A percentile compares a stretch with the other conserved stretches of the same genome.
phyloP scores from a whole-genome alignment of 495 filamentous ascomycete species.

The Friedmanniomyces simplex region DNA sequence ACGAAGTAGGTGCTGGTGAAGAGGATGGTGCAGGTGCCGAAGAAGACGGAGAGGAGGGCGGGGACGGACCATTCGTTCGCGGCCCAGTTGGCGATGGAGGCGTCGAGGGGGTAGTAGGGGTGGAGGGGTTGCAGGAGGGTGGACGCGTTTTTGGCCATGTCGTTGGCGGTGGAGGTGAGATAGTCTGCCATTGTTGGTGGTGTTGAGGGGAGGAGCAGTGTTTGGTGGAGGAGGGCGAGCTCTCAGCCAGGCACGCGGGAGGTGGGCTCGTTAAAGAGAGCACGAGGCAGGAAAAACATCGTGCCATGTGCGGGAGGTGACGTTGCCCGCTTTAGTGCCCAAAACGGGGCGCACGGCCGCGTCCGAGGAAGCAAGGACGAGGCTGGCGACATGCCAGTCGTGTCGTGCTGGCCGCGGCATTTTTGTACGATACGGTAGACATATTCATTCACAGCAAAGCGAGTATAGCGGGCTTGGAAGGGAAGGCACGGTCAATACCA shows the following conservation, averaged over 20 bases:
- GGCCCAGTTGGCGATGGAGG: conserved; percentile 49
- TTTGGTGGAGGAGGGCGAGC: not conserved
- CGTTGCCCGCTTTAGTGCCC: no score
- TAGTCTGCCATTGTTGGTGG: not conserved
- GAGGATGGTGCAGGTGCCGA: conserved; percentile 35
- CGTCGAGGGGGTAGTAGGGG: conserved; percentile 62
- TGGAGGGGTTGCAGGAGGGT: conserved; percentile 32
- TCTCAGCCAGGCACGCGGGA: no score
- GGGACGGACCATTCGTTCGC: conserved; percentile 44
- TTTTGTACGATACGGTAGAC: no score
- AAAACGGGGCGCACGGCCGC: no score
- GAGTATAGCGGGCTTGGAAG: no score
- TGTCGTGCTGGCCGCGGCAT: no score
- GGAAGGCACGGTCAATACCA: no score
- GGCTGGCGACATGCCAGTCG: no score
- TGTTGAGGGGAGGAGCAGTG: not conserved
- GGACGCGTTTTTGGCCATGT: conserved; percentile 7
- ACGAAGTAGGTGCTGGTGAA: conserved; percentile 37
- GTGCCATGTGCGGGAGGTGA: no score
- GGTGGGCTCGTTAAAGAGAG: not conserved
- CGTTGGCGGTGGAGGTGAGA: not conserved
- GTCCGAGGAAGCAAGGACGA: no score
- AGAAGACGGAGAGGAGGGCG: conserved; percentile 41
- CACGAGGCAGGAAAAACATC: no score
- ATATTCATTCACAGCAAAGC: no score